Base-by-base conservation (phyloP, 108 stramenopile genomes). In the Chaetoceros muelleri region DNA sequence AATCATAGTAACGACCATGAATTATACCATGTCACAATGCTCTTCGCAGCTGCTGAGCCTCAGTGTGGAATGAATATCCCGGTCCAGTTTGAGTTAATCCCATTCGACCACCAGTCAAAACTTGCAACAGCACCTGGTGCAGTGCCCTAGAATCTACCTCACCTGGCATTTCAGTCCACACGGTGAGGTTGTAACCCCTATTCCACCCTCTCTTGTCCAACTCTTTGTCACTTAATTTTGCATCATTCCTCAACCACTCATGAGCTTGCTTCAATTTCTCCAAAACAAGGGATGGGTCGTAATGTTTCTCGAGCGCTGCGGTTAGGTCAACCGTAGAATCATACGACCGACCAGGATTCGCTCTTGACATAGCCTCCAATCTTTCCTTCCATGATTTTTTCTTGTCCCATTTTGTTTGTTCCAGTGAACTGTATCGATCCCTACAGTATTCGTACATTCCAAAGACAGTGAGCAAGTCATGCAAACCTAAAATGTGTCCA, bases 401-500 rank as follows among this genome's bases (percentile, higher is more conserved):
- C 29, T 72, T 64, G 30, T 62, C 61, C 76, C 76, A 81, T 20
- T 46, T 44, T 1, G 19, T 30, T 1, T 30, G 53, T 26, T 58
- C 50, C 8, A 78, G 48, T 25, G 23, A 65, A 1, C 31, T 53
- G 53, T 83, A 83, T 28, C 78, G 55, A 49, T 65, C 75, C 21
- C 48, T 46, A 40, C 58, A 53, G 50, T 74, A 79, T 22, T 76
- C 70, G 24, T 71, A 62, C 78, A 83, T 79, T 22, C 81, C 81
- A 64, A 64, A 79, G 24, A 75, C 72, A 23, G 34, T 57, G 25
- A 79, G 30, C 20, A 63, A 52, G 48, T 76, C 73, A 40, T 78
- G 67, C 26, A 76, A 34, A 78, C 81, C 77, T 2, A 83, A 53
- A 21, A 77, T 69, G 45, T 77, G 78, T 20, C 78, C 77, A 20